Evolutionary conservation across 2,329 filamentous ascomycete species (phyloP).

Genomic region (Xylaria sp.): DNA sequence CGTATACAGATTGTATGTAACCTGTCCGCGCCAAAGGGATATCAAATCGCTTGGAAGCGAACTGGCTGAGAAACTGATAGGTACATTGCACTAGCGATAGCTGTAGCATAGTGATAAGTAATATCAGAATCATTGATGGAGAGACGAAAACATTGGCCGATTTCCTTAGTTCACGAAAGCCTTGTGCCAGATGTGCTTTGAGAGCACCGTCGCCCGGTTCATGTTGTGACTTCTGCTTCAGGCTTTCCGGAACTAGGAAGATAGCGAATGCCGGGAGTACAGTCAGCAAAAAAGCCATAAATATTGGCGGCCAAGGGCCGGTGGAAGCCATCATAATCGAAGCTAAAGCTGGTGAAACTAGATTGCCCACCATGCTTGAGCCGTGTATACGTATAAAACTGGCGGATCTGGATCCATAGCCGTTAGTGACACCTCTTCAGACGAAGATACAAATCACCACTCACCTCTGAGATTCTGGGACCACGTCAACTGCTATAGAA

Average conservation of each 20-base stretch:
- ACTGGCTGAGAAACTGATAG: slow-evolving; percentile 47
- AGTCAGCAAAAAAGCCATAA: slow-evolving; percentile 43
- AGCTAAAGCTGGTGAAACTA: slow-evolving; percentile 52
- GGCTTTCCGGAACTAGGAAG: slow-evolving; percentile 46
- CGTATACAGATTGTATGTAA: slow-evolving; percentile 49
- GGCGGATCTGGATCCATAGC: slow-evolving; percentile 47
- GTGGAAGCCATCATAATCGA: slow-evolving; percentile 50
- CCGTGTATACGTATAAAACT: slow-evolving; percentile 51
- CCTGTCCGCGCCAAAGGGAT: slow-evolving; percentile 48
- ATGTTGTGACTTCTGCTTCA: slow-evolving; percentile 26
- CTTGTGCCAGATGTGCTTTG: slow-evolving; percentile 25
- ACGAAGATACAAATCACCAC: background rate
- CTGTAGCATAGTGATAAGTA: slow-evolving; percentile 40
- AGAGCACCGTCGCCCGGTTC: background rate
- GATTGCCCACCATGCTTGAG: slow-evolving; percentile 48
- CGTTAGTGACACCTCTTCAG: slow-evolving; percentile 7
- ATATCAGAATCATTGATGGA: slow-evolving; percentile 40
- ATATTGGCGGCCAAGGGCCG: slow-evolving; percentile 49
- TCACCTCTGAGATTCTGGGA: slow-evolving; percentile 52
- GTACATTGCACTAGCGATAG: slow-evolving; percentile 41
- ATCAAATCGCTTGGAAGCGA: slow-evolving; percentile 48
- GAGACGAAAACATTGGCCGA: slow-evolving; percentile 40
- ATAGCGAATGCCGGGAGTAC: slow-evolving; percentile 37
- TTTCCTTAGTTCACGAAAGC: slow-evolving; percentile 38
- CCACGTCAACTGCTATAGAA: slow-evolving; percentile 51